Percentiles rank a stretch among this genome's conserved stretches.
Evolutionary conservation across 2,329 filamentous ascomycete species (phyloP).

Genomic region (Monosporascus ibericus): DNA sequence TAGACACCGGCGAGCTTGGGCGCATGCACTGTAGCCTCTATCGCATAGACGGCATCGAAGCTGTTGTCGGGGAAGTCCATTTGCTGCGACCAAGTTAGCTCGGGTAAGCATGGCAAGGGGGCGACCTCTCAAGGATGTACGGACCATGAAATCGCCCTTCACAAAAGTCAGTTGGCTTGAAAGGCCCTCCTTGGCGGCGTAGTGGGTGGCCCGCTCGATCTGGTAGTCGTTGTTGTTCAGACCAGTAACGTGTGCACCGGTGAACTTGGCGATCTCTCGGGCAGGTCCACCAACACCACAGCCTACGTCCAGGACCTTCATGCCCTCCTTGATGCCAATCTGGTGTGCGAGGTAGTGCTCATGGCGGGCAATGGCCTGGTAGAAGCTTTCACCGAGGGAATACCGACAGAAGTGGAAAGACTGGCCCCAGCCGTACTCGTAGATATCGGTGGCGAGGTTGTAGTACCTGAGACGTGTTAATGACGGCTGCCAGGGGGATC

Average conservation of each 20-base stretch:
- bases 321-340: slow-evolving; percentile 78
- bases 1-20: slow-evolving; percentile 89
- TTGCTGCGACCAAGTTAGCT: slow-evolving; percentile 47
- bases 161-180: slow-evolving; percentile 75
- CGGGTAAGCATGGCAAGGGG: background rate
- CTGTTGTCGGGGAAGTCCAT: slow-evolving; percentile 89
- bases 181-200: slow-evolving; percentile 76
- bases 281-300: slow-evolving; percentile 96
- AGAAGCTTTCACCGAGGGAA: slow-evolving; percentile 77
- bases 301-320: slow-evolving; percentile 91
- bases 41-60: slow-evolving; percentile 94
- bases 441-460: slow-evolving; percentile 91
- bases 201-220: slow-evolving; percentile 84
- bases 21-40: slow-evolving; percentile 94
- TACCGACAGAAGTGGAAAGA: slow-evolving; percentile 98
- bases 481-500: background rate
- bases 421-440: slow-evolving; percentile 95
- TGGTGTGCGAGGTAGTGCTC: slow-evolving; percentile 94
- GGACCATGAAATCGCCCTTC: slow-evolving; percentile 93
- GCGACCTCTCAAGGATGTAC: background rate
- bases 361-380: slow-evolving; percentile 88
- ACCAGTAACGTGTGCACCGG: slow-evolving; percentile 80
- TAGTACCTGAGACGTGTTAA: slow-evolving; percentile 63
- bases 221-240: slow-evolving; percentile 99
- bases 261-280: slow-evolving; percentile 93